phyloP scores from a whole-genome alignment of 2,329 filamentous ascomycete species.

The Cordyceps pruinosa region DNA sequence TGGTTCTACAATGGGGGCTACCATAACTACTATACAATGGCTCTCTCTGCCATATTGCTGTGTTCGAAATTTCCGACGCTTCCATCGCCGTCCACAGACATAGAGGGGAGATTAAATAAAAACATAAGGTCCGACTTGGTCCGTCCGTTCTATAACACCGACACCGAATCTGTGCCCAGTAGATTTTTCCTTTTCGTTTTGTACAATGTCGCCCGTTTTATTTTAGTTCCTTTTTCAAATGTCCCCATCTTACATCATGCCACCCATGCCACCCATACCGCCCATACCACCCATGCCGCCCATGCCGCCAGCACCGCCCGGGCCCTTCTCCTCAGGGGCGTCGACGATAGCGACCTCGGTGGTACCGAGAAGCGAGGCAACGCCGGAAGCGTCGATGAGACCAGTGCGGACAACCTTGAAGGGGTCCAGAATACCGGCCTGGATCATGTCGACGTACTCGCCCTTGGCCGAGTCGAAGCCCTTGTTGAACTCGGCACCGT shows the following conservation, averaged over 20 bases:
- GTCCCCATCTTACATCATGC: slow-evolving; percentile 49
- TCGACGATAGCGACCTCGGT: slow-evolving; percentile 98
- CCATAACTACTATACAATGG: slow-evolving; percentile 26
- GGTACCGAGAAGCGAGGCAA: slow-evolving; percentile 92
- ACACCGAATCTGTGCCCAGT: slow-evolving; percentile 12
- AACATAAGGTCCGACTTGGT: slow-evolving; percentile 25
- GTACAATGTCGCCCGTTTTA: slow-evolving; percentile 9
- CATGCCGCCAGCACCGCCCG: slow-evolving; percentile 54
- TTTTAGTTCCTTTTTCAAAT: background rate
- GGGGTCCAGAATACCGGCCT: slow-evolving; percentile 92
- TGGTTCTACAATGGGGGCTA: slow-evolving; percentile 25
- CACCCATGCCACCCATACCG: slow-evolving; percentile 54
- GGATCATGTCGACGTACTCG: slow-evolving; percentile 98
- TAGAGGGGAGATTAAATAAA: slow-evolving; percentile 14
- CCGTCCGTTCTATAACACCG: slow-evolving; percentile 16
- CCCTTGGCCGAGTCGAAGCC: slow-evolving; percentile 95
- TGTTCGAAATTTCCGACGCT: background rate
- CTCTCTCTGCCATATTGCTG: slow-evolving; percentile 9
- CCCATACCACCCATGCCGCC: slow-evolving; percentile 60
- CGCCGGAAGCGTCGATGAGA: slow-evolving; percentile 88
- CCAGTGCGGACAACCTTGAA: slow-evolving; percentile 99
- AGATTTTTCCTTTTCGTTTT: slow-evolving; percentile 15
- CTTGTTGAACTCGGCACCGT: slow-evolving; percentile 88
- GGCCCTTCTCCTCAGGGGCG: slow-evolving; percentile 85
- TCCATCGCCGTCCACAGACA: slow-evolving; percentile 9